Percentiles rank a stretch among this genome's conserved stretches.
Evolutionary conservation across 352 stramenopile genomes (phyloP).

Genomic region (Globisporangium cystogenes): DNA sequence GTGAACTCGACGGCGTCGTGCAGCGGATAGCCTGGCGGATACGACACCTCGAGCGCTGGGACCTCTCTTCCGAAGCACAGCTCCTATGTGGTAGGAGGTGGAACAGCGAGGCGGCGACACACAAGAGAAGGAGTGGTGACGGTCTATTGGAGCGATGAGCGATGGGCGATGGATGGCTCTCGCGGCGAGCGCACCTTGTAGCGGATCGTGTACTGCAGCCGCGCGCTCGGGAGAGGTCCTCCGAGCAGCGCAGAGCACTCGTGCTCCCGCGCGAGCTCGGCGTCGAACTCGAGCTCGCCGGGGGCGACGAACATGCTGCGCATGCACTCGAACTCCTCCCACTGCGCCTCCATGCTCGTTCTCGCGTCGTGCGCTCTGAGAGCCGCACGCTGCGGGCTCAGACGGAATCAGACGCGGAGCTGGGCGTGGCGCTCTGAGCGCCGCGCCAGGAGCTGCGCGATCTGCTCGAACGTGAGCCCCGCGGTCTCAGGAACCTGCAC

Average conservation of each 20-base stretch:
- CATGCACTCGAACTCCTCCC: conserved; percentile 76
- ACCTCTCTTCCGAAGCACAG: conserved; percentile 14
- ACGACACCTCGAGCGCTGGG: conserved; percentile 43
- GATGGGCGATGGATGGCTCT: not conserved
- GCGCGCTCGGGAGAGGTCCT: conserved; percentile 5
- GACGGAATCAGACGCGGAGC: conserved; percentile 4
- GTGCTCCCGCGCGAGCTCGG: conserved; percentile 18
- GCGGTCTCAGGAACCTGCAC: conserved; percentile 56
- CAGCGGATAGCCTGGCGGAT: conserved; percentile 33
- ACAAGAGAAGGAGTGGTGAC: not conserved
- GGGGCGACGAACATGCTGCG: conserved; percentile 58
- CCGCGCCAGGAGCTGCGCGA: conserved; percentile 35
- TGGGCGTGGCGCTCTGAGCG: conserved; percentile 1
- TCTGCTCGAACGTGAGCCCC: conserved; percentile 61
- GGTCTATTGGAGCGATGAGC: not conserved
- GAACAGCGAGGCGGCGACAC: no score
- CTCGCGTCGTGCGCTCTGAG: not conserved
- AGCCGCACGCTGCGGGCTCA: not conserved
- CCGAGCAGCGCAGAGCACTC: conserved; percentile 13
- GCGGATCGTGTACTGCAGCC: conserved; percentile 38
- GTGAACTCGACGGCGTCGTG: conserved; percentile 23
- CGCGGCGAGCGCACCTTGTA: conserved; percentile 22
- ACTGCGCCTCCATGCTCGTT: conserved; percentile 21
- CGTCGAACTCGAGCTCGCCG: conserved; percentile 38
- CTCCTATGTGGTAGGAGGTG: not conserved